phyloP scores from a whole-genome alignment of 306 rosid genomes.

The Gastrolobium villosum region DNA sequence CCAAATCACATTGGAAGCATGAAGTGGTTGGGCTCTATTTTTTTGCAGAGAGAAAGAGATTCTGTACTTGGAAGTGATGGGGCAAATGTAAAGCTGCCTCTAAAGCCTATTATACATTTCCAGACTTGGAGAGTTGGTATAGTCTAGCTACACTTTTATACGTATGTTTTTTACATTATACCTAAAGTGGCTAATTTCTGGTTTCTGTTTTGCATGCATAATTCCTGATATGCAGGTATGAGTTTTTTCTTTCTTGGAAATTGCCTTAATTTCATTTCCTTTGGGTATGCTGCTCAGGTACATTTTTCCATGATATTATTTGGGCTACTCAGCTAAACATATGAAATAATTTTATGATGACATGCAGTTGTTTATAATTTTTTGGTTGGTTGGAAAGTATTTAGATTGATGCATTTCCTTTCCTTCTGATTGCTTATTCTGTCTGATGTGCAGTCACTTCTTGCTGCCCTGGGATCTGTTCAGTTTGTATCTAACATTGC shows the following conservation, averaged over 20 bases:
- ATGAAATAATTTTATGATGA: slow-evolving; percentile 33
- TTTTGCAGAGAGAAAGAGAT: slow-evolving; percentile 85
- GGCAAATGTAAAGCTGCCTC: slow-evolving; percentile 68
- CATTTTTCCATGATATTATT: slow-evolving; percentile 24
- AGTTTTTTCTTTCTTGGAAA: slow-evolving; percentile 88
- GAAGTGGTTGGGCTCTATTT: slow-evolving; percentile 33
- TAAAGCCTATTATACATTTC: slow-evolving; percentile 83
- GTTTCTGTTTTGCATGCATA: slow-evolving; percentile 26
- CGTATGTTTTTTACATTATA: slow-evolving; percentile 39
- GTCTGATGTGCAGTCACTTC: slow-evolving; percentile 79
- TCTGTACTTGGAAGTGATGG: slow-evolving; percentile 72
- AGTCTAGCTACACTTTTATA: slow-evolving; percentile 39
- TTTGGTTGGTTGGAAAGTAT: slow-evolving; percentile 16
- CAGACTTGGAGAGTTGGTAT: slow-evolving; percentile 97
- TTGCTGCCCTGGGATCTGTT: slow-evolving; percentile 97
- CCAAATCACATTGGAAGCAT: slow-evolving; percentile 40
- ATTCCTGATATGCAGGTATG: slow-evolving; percentile 70
- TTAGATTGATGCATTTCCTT: slow-evolving; percentile 32
- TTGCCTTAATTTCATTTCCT: slow-evolving; percentile 91
- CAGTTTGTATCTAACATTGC: slow-evolving; percentile 98
- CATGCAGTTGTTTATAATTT: background rate
- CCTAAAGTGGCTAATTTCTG: slow-evolving; percentile 26
- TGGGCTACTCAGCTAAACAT: slow-evolving; percentile 2
- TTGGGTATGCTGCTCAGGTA: slow-evolving; percentile 99
- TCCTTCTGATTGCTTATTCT: slow-evolving; percentile 35